Percentiles rank a stretch among this genome's conserved stretches.
Conservation (phyloP, 1,284 basidiomycete species). For the Mycena sp. region DNA sequence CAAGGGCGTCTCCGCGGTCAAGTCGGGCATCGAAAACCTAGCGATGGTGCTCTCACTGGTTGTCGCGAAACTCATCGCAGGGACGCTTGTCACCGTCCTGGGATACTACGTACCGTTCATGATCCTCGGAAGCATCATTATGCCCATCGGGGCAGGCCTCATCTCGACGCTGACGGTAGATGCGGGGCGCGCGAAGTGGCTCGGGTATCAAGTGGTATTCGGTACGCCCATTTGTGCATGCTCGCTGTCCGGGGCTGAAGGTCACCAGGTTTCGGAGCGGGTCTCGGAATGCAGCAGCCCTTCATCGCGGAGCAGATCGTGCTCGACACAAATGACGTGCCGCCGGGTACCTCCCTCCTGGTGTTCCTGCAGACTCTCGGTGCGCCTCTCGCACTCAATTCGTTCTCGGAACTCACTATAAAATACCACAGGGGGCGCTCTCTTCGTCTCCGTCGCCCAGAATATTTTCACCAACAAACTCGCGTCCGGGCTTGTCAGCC, state of each 20-base stretch:
- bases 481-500: not conserved
- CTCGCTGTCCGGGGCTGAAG: no score
- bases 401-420: not conserved
- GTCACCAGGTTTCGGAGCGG: conserved; percentile 17
- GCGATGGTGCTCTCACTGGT: conserved; percentile 21
- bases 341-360: conserved; percentile 12
- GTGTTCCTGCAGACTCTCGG: conserved; percentile 22
- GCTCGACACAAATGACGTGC: conserved; percentile 4
- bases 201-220: conserved; percentile 21
- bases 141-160: conserved; percentile 20
- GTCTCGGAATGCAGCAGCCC: conserved; percentile 22
- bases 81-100: not conserved
- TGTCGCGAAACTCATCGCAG: conserved; percentile 10
- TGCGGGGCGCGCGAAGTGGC: conserved; percentile 11
- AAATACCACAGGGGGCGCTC: conserved; percentile 4
- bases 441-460: conserved; percentile 24
- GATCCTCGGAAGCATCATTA: conserved; percentile 10
- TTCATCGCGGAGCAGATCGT: conserved; percentile 22
- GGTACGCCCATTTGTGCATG: no score
- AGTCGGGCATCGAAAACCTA: conserved; percentile 21
- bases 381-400: not conserved
- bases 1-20: conserved; percentile 17
- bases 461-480: conserved; percentile 13
- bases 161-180: conserved; percentile 18
- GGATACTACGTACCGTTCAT: conserved; percentile 24